These are phyloP conservation scores for Solanum pimpinellifolium DNA, from an alignment of 257 asterid genomes.

Conservation along the genomic window DNA sequence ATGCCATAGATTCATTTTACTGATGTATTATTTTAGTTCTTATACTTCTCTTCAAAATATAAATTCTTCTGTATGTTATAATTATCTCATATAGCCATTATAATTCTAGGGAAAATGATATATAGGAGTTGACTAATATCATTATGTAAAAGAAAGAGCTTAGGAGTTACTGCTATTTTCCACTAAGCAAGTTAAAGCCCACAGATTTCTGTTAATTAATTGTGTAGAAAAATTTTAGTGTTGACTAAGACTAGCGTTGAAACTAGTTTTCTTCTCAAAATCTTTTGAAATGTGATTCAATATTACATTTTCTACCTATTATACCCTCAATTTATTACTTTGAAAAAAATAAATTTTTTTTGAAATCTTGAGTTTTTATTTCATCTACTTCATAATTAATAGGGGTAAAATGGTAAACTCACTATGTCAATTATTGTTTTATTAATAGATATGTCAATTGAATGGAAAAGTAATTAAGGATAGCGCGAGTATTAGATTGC, in stretches of 20 bases:
- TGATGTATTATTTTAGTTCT: not conserved
- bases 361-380: too few relatives aligned
- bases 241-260: not conserved
- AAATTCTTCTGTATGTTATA: not conserved
- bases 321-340: too few relatives aligned
- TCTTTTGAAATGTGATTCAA: not conserved
- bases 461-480: too few relatives aligned
- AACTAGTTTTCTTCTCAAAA: not conserved
- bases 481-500: not conserved
- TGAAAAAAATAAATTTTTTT: too few relatives aligned
- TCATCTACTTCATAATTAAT: too few relatives aligned
- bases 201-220: not conserved
- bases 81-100: not conserved
- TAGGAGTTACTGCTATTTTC: not conserved
- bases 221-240: not conserved
- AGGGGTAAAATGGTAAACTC: too few relatives aligned
- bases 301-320: conserved; percentile 10
- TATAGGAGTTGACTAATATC: not conserved
- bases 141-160: not conserved
- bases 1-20: not conserved
- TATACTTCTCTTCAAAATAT: not conserved
- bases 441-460: too few relatives aligned
- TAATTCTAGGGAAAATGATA: not conserved
- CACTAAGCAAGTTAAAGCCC: not conserved
- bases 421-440: too few relatives aligned